phyloP scores from a whole-genome alignment of 352 stramenopile genomes.

The Phytophthora pistaciae region DNA sequence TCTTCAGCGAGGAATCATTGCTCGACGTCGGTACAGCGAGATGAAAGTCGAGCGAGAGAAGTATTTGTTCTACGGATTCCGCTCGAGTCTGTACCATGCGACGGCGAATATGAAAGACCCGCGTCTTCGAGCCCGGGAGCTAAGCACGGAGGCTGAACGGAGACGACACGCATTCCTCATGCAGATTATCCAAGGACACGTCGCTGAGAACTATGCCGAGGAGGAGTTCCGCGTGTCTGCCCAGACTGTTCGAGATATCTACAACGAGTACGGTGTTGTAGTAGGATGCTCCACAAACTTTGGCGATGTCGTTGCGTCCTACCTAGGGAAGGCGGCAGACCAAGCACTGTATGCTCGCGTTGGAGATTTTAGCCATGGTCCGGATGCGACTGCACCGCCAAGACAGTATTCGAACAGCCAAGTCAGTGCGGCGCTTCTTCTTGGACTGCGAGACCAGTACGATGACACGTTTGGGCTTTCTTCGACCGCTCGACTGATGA shows the following conservation, averaged over 20 bases:
- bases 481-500: slow-evolving; percentile 37
- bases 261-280: slow-evolving; percentile 72
- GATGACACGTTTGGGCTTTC: slow-evolving; percentile 75
- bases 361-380: slow-evolving; percentile 4
- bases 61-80: slow-evolving; percentile 73
- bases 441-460: slow-evolving; percentile 61
- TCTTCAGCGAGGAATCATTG: slow-evolving; percentile 70
- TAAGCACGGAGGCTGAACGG: slow-evolving; percentile 51
- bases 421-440: slow-evolving; percentile 63
- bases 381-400: slow-evolving; percentile 3
- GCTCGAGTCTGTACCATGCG: slow-evolving; percentile 61
- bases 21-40: slow-evolving; percentile 57
- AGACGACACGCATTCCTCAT: slow-evolving; percentile 70
- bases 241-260: slow-evolving; percentile 46
- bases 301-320: slow-evolving; percentile 49
- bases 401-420: slow-evolving; percentile 44
- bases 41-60: slow-evolving; percentile 66
- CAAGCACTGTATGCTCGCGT: slow-evolving; percentile 20
- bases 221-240: slow-evolving; percentile 45
- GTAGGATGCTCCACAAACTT: slow-evolving; percentile 65
- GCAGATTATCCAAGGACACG: slow-evolving; percentile 70
- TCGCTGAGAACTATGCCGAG: slow-evolving; percentile 46
- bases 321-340: slow-evolving; percentile 22
- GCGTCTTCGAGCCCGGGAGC: slow-evolving; percentile 38
- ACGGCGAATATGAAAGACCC: slow-evolving; percentile 56